Conservation (phyloP, 257 asterid genomes). For the Solanum ossicruentum region DNA sequence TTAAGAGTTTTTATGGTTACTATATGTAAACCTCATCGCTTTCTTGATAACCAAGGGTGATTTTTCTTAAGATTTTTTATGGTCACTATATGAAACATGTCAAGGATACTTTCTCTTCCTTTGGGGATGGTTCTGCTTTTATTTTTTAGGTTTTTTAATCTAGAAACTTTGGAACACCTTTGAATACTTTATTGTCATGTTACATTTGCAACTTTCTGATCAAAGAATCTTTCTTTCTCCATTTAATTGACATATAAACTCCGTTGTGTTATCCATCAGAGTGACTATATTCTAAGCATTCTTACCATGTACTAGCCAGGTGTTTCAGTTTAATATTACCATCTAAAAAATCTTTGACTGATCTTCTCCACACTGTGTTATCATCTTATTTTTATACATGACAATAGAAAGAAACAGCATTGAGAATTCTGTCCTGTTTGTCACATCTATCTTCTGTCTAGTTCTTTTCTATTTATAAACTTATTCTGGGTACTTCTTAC, state of each 20-base stretch:
- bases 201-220: not conserved
- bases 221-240: conserved; percentile 9
- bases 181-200: not conserved
- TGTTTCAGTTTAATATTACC: not conserved
- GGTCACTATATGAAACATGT: not conserved
- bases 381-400: not conserved
- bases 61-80: not conserved
- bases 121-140: not conserved
- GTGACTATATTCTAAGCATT: not conserved
- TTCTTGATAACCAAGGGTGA: conserved; percentile 88
- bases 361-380: not conserved
- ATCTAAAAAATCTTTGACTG: not conserved
- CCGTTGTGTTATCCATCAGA: not conserved
- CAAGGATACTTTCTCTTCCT: not conserved
- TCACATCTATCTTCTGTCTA: not conserved
- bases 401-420: not conserved
- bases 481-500: not conserved
- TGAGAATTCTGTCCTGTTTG: not conserved
- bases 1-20: no score
- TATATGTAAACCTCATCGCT: conserved; percentile 58
- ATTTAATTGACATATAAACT: not conserved
- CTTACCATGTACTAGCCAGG: not conserved
- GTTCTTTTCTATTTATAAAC: not conserved
- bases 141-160: not conserved
- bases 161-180: not conserved